A percentile compares a stretch with the other conserved stretches of the same genome.
Evolutionary conservation across 192 early-diverging fungal genomes (phyloP).

Genomic region (Borealophlyctis nickersoniae): DNA sequence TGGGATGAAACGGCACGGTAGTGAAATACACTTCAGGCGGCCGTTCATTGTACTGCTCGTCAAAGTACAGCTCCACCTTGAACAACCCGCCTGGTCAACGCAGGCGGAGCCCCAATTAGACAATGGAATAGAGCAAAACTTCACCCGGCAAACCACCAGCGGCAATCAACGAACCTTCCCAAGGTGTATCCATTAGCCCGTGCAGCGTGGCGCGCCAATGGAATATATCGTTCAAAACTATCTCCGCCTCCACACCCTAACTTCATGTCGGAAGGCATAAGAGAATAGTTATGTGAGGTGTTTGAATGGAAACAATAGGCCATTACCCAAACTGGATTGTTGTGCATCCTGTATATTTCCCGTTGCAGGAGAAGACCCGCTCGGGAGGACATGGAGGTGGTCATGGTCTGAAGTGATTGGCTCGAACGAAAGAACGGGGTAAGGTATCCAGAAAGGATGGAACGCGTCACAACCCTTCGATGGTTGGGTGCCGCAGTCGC

Average conservation of each 20-base stretch:
- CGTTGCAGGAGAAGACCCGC: constrained; percentile 39
- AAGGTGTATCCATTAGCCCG: constrained; percentile 41
- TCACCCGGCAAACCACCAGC: neutral
- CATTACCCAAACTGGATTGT: constrained; percentile 29
- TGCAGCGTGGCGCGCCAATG: constrained; percentile 42
- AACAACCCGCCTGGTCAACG: constrained; percentile 33
- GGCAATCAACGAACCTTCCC: constrained; percentile 39
- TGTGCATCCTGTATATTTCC: constrained; percentile 35
- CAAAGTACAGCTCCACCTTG: constrained; percentile 40
- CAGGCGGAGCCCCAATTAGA: neutral
- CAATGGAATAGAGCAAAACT: neutral
- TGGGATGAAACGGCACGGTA: constrained; percentile 60
- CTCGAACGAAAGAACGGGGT: neutral
- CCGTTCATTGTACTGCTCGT: constrained; percentile 42
- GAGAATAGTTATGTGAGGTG: neutral
- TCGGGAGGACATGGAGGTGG: constrained; percentile 35
- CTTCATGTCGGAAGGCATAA: neutral
- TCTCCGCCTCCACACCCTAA: constrained; percentile 36
- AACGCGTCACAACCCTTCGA: no score
- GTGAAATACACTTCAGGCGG: constrained; percentile 47
- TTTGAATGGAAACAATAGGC: neutral
- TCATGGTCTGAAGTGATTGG: no score
- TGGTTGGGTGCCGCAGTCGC: no score
- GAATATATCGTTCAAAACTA: constrained; percentile 36
- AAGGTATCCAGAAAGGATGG: neutral